Base-by-base conservation (phyloP, 2,329 filamentous ascomycete genomes). In the Colletotrichum tropicale region DNA sequence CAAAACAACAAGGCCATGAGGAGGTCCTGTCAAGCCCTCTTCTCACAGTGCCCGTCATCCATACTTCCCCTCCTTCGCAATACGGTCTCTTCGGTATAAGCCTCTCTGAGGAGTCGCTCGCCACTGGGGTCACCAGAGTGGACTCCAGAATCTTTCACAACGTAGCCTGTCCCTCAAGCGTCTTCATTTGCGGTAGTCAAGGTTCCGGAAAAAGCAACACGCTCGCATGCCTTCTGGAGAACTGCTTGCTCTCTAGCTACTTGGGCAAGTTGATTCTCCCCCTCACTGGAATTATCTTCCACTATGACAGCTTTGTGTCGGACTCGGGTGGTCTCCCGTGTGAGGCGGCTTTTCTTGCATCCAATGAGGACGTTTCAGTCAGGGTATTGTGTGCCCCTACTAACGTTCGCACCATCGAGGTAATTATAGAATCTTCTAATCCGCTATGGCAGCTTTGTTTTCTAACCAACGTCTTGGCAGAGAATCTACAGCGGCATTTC, bases 191-290 rank as follows among this genome's bases (percentile, higher is more conserved):
- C 70, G 91, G 92, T 2, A 91, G 89, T 24, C 91, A 93, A 75
- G 91, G 92, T 2, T 91, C 89, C 0, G 92, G 92, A 0, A 93
- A 93, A 80, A 92, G 90, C 61, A 91, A 93, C 75, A 92, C 90
- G 0, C 83, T 93, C 1, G 89, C 89, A 1, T 91, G 88, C 65
- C 77, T 91, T 1, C 80, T 91, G 0, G 92, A 94, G 79, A 92
- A 91, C 76, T 92, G 89, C 43, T 83, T 94, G 0, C 82, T 91
- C 1, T 78, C 81, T 0, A 89, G 85, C 0, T 78, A 81, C 0
- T 83, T 88, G 0, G 89, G 88, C 8, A 80, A 81, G 1, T 83
- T 93, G 2, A 85, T 86, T 0, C 84, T 84, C 0, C 91, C 91
- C 0, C 83, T 94, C 1, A 90, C 91, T 0, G 92, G 90, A 0